Conservation (phyloP, 2,329 filamentous ascomycete genomes). For the Biscogniauxia mediterranea region DNA sequence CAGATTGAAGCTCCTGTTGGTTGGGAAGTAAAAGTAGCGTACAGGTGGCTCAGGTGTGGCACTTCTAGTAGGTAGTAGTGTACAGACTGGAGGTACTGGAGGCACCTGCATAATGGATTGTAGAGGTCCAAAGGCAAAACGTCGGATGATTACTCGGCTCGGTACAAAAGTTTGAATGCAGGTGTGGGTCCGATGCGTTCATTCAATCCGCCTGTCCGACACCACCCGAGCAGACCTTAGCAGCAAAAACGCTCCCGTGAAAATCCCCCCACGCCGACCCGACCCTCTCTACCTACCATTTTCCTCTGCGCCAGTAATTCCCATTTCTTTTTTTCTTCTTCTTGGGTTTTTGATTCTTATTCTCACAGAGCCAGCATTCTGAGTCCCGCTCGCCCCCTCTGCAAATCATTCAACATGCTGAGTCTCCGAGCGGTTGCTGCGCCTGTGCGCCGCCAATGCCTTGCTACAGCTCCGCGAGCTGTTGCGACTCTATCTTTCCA, state of each 20-base stretch:
- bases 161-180: background rate
- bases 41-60: no score
- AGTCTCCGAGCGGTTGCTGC: slow-evolving; percentile 74
- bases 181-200: slow-evolving; percentile 1
- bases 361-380: slow-evolving; percentile 8
- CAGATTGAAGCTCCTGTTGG: no score
- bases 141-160: background rate
- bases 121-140: background rate
- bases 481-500: slow-evolving; percentile 50
- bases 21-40: no score
- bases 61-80: no score
- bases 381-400: slow-evolving; percentile 4
- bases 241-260: slow-evolving; percentile 21
- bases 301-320: slow-evolving; percentile 14
- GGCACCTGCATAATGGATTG: no score
- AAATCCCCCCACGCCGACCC: slow-evolving; percentile 18
- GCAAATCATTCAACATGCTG: slow-evolving; percentile 65
- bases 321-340: slow-evolving; percentile 7
- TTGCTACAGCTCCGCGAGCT: slow-evolving; percentile 65
- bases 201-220: slow-evolving; percentile 24
- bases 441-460: slow-evolving; percentile 74
- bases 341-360: background rate
- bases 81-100: no score
- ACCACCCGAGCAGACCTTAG: slow-evolving; percentile 24
- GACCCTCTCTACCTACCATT: slow-evolving; percentile 1